These are phyloP conservation scores for Paspalum notatum DNA, from an alignment of 176 grass and related monocot species.

Conservation along the genomic window DNA sequence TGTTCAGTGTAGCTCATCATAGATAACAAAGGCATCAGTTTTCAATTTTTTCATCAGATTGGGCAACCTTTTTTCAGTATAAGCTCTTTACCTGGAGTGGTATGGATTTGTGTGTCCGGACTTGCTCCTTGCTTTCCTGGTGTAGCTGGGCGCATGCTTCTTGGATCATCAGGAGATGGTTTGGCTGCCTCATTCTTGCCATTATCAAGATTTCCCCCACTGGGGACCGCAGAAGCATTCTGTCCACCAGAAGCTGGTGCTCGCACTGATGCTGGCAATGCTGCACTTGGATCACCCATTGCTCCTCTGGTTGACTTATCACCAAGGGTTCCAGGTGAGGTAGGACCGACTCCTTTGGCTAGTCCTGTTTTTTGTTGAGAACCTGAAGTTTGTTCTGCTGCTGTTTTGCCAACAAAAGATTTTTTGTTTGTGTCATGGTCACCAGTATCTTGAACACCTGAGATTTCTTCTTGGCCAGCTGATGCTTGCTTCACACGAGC, in stretches of 20 bases:
- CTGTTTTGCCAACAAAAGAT: neutral
- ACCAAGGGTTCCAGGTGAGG: neutral
- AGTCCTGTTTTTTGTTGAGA: constrained; percentile 29
- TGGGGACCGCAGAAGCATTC: neutral
- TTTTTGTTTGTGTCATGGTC: neutral
- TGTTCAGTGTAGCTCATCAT: neutral
- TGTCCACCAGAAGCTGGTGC: constrained; percentile 26
- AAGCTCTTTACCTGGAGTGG: constrained; percentile 24
- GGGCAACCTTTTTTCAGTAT: neutral
- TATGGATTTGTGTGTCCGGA: neutral
- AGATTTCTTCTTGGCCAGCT: neutral
- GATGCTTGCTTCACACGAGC: constrained; percentile 2
- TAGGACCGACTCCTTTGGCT: neutral
- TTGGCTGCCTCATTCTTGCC: constrained; percentile 2
- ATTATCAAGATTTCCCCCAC: constrained; percentile 17
- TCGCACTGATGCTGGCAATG: constrained; percentile 1
- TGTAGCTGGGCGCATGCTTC: neutral
- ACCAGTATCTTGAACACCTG: neutral
- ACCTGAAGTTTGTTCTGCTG: constrained; percentile 20
- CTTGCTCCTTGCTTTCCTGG: constrained; percentile 15
- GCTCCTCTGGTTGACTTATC: constrained; percentile 20
- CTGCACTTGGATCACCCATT: constrained; percentile 22
- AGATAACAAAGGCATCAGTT: neutral
- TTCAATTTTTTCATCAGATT: constrained; percentile 3
- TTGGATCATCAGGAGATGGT: neutral